Evolutionary conservation across 1,284 basidiomycete species (phyloP).

Genomic region (Marasmius tenuissimus): DNA sequence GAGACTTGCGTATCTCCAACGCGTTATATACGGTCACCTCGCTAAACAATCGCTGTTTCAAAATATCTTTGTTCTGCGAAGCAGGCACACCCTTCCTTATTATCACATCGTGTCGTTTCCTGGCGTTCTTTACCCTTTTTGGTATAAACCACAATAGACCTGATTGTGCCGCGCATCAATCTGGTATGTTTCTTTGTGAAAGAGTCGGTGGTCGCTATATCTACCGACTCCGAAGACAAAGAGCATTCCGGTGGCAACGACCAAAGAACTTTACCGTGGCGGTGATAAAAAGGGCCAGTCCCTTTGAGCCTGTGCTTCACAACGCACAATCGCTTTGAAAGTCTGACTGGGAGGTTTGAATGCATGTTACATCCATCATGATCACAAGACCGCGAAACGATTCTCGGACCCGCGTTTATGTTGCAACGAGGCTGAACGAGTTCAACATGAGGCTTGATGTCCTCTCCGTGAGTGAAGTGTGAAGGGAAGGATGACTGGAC

Average conservation of each 20-base stretch:
- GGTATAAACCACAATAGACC: conserved; percentile 10
- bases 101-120: conserved; percentile 26
- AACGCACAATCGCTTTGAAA: too few species aligned
- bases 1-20: conserved; percentile 1
- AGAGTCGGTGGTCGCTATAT: background rate
- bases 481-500: too few species aligned
- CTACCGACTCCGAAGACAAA: background rate
- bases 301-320: background rate
- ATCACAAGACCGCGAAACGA: too few species aligned
- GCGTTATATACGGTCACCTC: conserved; percentile 11
- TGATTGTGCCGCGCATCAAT: background rate
- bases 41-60: conserved; percentile 7
- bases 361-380: too few species aligned
- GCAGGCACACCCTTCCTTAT: conserved; percentile 21
- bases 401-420: too few species aligned
- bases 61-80: conserved; percentile 16
- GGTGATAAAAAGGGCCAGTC: background rate
- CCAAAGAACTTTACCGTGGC: too few species aligned
- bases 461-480: too few species aligned
- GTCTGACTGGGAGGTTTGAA: too few species aligned
- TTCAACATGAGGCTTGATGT: too few species aligned
- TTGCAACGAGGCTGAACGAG: too few species aligned
- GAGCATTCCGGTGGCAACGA: background rate
- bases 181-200: background rate
- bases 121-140: background rate